These are phyloP conservation scores for Comarum palustre DNA, from an alignment of 306 rosid genomes.

Conservation along the genomic window DNA sequence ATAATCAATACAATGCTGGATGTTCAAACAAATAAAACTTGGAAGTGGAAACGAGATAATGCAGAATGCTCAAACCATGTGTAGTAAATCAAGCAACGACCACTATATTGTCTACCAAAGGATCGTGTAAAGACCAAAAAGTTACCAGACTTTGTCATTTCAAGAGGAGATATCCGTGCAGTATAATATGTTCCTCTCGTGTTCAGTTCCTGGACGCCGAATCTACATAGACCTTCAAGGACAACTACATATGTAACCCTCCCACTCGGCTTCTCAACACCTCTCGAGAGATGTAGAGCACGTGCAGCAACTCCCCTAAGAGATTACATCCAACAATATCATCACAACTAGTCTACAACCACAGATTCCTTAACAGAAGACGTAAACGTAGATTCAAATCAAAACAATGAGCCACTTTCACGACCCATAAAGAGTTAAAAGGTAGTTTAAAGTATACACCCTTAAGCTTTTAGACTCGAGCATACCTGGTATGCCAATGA, in stretches of 20 bases:
- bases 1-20: neutral
- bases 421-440: neutral
- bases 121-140: neutral
- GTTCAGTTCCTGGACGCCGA: conserved; percentile 86
- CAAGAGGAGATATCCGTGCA: conserved; percentile 85
- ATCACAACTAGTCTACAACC: neutral
- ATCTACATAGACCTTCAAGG: conserved; percentile 96
- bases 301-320: conserved; percentile 96
- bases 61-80: neutral
- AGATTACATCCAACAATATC: conserved; percentile 16
- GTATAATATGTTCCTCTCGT: conserved; percentile 96
- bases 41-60: neutral
- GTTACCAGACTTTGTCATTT: conserved; percentile 80
- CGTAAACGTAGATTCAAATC: neutral
- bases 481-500: conserved; percentile 92
- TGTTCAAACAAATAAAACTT: neutral
- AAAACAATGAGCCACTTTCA: neutral
- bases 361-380: neutral
- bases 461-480: neutral
- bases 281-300: conserved; percentile 92
- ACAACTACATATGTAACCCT: conserved; percentile 92
- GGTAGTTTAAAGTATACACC: neutral
- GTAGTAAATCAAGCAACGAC: conserved; percentile 1
- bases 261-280: conserved; percentile 99
- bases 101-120: neutral